Evolutionary conservation across 345 rosid species (phyloP), one percentile per base, ranked within the genome.

Genomic region (Eucalyptus guilfoylei): DNA sequence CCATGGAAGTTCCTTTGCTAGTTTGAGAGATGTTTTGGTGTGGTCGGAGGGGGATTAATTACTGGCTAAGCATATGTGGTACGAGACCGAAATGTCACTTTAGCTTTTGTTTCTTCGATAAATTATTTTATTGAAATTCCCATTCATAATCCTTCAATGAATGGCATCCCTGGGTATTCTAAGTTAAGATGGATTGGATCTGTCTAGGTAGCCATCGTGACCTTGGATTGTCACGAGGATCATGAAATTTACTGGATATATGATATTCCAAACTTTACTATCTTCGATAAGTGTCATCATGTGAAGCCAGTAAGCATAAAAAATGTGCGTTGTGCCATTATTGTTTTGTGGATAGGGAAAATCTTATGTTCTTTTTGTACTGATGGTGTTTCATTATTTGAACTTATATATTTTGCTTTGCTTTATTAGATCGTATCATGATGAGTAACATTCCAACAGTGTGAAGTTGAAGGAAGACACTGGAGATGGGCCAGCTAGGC

Each of bases 371-470:
- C 30, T 23, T 40, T 76, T 40, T 76, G 83, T 11, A 40, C 47
- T 40, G 47, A 76, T 76, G 47, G 83, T 11, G 83, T 40, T 76
- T 76, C 14, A 21, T 76, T 76, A 6, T 76, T 37, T 26, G 24
- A 40, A 55, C 87, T 86, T 80, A 8, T 86, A 86, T 40, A 76
- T 87, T 37, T 87, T 88, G 55, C 85, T 88, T 91, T 88, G 40
- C 24, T 11, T 9, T 60, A 50, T 89, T 90, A 97, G 99, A 91
- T 97, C 99, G 90, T 97, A 97, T 93, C 99, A 96, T 49, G 98
- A 96, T 88, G 99, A 92, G 72, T 99, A 97, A 90, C 99, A 97
- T 88, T 96, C 96, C 88, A 97, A 97, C 86, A 95, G 99, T 93
- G 93, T 97, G 89, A 93, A 99, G 76, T 91, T 88, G 17, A 96